Base-by-base conservation (phyloP, 139 green algal genomes). In the Deuterostichococcus epilithicus region DNA sequence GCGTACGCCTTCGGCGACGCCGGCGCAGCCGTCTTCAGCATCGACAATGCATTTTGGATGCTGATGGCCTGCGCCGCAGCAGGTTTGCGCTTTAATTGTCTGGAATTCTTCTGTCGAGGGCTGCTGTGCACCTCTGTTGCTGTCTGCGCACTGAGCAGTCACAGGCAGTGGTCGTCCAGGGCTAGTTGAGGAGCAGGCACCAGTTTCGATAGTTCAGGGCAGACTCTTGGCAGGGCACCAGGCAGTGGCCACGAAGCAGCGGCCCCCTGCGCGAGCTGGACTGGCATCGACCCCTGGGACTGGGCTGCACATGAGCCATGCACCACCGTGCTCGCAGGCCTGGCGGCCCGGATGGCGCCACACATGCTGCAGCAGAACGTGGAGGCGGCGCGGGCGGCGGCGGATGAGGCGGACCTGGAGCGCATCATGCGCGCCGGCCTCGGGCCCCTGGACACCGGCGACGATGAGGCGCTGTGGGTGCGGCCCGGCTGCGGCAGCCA, bases 401-500 rank as follows among this genome's bases (percentile, higher is more conserved):
- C 58, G 18, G 76, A 82, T 5, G 77, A 86, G 5, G 44, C 39
- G 33, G 80, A 86, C 67, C 58, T 84, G 47, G 79, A 85, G n/a
- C 68, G 70, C 13, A 72, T 84, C 66, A 77, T 82, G 42, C 35
- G 70, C 42, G 37, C 73, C 35, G 77, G 80, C 0, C 30, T 87
- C 52, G 80, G 83, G 0, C 80, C 83, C 3, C 52, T 73, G n/a
- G 73, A 83, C 30, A 59, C 70, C 0, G 76, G 68, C 2, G 76
- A 79, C 15, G 45, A 83, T 20, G 74, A 86, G 10, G 52, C 52
- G 52, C 52, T 63, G 52, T 63, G 52, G 52, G 52, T 63, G 52
- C 8, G 52, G n/a, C n/a, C n/a, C n/a, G n/a, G n/a, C n/a, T n/a
- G n/a, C n/a, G n/a, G n/a, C n/a, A n/a, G n/a, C n/a, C n/a, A n/a